These are phyloP conservation scores for Penicillium herquei DNA, from an alignment of 495 filamentous ascomycete species.

Conservation along the genomic window DNA sequence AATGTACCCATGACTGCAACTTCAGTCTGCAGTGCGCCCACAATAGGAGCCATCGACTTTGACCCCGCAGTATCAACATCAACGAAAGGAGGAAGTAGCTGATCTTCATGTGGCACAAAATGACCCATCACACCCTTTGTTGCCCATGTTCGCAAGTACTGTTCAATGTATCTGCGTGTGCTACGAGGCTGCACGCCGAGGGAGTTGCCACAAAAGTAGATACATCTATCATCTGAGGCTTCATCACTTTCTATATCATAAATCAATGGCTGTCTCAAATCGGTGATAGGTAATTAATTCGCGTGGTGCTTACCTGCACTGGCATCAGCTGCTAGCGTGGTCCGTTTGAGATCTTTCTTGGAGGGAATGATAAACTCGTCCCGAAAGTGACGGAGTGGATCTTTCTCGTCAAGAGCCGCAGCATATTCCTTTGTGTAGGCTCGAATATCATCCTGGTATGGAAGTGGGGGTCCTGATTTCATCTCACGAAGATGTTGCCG, in stretches of 20 bases:
- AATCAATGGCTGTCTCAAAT: neutral
- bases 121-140: conserved; percentile 92
- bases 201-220: conserved; percentile 97
- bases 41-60: conserved; percentile 73
- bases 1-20: conserved; percentile 93
- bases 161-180: conserved; percentile 66
- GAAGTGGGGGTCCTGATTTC: conserved; percentile 31
- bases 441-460: conserved; percentile 40
- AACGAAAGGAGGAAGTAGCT: conserved; percentile 75
- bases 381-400: conserved; percentile 65
- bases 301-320: conserved; percentile 25
- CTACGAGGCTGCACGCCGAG: conserved; percentile 83
- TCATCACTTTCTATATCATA: conserved; percentile 28
- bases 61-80: conserved; percentile 72
- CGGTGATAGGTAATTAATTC: neutral
- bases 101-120: conserved; percentile 77
- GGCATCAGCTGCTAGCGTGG: conserved; percentile 43
- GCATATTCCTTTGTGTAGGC: conserved; percentile 55
- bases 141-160: conserved; percentile 84
- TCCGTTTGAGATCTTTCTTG: conserved; percentile 71
- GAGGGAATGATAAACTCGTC: conserved; percentile 84
- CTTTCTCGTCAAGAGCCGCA: conserved; percentile 62
- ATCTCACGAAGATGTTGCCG: conserved; percentile 30
- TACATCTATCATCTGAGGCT: conserved; percentile 47
- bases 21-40: conserved; percentile 77